A percentile compares a stretch with the other conserved stretches of the same genome.
phyloP scores from a whole-genome alignment of 148 eudicot species.

The Salicornia ramosissima region DNA sequence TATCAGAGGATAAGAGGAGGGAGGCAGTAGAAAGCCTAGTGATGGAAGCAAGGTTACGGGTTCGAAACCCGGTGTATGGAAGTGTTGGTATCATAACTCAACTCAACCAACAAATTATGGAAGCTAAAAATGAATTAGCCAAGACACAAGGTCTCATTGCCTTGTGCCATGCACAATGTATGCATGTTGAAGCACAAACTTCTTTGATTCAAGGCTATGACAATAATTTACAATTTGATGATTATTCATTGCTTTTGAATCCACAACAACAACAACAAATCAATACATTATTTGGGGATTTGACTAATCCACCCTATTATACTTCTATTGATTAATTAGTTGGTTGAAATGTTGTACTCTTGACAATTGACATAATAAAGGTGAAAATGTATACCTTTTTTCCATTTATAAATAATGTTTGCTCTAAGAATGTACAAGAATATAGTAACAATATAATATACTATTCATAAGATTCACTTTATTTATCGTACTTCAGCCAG shows the following conservation, averaged over 20 bases:
- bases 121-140: conserved; percentile 32
- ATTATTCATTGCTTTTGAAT: not conserved
- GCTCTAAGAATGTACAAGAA: too few species aligned
- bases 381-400: not conserved
- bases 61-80: conserved; percentile 44
- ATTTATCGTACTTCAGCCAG: too few species aligned
- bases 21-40: conserved; percentile 37
- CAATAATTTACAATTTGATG: conserved; percentile 5
- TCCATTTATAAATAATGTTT: too few species aligned
- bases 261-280: not conserved
- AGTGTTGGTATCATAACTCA: conserved; percentile 32
- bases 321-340: not conserved
- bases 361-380: not conserved
- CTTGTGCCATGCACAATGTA: conserved; percentile 19
- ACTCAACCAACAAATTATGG: conserved; percentile 31
- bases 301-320: not conserved
- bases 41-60: conserved; percentile 33
- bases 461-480: too few species aligned
- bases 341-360: too few species aligned
- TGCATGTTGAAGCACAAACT: not conserved
- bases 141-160: conserved; percentile 30
- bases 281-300: not conserved
- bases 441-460: too few species aligned
- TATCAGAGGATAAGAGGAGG: conserved; percentile 25
- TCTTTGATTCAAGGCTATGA: not conserved